Conservation (phyloP, 768 basidiomycete genomes). For the Boletus coccyginus region DNA sequence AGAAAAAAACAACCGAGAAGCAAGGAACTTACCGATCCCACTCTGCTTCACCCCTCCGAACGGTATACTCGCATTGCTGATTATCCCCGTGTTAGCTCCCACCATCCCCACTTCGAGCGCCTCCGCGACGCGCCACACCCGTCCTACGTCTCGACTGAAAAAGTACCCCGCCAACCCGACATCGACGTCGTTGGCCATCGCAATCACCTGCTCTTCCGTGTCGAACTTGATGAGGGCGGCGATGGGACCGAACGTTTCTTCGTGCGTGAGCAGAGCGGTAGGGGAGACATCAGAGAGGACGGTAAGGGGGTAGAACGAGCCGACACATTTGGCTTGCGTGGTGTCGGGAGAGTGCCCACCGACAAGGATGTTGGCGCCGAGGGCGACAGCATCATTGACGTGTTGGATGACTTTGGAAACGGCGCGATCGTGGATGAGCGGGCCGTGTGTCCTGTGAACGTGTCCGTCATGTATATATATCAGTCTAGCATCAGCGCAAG, state of each 20-base stretch:
- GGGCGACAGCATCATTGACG: slow-evolving; percentile 81
- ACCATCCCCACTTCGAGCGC: slow-evolving; percentile 94
- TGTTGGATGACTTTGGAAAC: slow-evolving; percentile 84
- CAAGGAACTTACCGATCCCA: slow-evolving; percentile 49
- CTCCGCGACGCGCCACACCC: slow-evolving; percentile 94
- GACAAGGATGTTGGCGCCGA: slow-evolving; percentile 84
- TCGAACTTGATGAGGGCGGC: slow-evolving; percentile 87
- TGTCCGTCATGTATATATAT: background rate
- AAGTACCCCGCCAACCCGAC: slow-evolving; percentile 95
- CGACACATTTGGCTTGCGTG: slow-evolving; percentile 22
- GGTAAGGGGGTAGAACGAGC: slow-evolving; percentile 82
- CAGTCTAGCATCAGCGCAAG: background rate
- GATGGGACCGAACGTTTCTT: slow-evolving; percentile 96
- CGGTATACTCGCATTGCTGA: slow-evolving; percentile 78
- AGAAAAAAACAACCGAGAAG: background rate
- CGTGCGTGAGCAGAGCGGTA: slow-evolving; percentile 61
- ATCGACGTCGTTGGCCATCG: slow-evolving; percentile 77
- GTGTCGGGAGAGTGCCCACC: slow-evolving; percentile 75
- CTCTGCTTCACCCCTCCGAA: slow-evolving; percentile 94
- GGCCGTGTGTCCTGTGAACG: slow-evolving; percentile 78
- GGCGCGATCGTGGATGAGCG: slow-evolving; percentile 85
- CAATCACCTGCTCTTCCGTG: slow-evolving; percentile 90
- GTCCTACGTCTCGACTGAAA: slow-evolving; percentile 80
- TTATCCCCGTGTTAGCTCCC: slow-evolving; percentile 74
- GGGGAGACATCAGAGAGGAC: slow-evolving; percentile 81